Evolutionary conservation across 257 asterid genomes (phyloP), one percentile per base, ranked within the genome.

Genomic region (Gentiana straminea): DNA sequence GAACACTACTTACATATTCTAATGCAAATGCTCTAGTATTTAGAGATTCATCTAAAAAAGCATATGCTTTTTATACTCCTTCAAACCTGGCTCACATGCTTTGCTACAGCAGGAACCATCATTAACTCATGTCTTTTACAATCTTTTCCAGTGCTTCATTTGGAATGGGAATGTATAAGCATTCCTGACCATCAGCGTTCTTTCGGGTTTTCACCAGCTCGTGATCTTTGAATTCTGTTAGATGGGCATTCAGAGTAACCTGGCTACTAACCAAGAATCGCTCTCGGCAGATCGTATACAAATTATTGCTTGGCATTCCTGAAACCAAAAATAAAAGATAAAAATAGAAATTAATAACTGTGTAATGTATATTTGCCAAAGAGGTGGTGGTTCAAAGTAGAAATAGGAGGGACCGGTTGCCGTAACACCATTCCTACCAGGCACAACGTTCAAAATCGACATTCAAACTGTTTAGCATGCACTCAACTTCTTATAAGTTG

Each of bases 221-320:
- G 46, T 88, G 97, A 75, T 92, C 98, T 54, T 92, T 92, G 54
- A 88, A 92, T 67, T 92, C 98, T 54, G 94, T 88, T 66, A 85
- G 62, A 74, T 92, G 98, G 53, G 98, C 82, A 73, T 85, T 92
- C 63, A 88, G 76, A 50, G 95, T 88, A 53, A 85, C 71, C 70
- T 84, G 97, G 76, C 89, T 85, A 62, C 98, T 85, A 78, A 85
- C 97, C 37, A 91, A 67, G 69, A 88, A 91, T 4, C 85, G 82
- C 65, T 85, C 97, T n/a, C 93, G 81, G 66, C 95, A 91, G 10
- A 74, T 67, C 2, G 88, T 63, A 77, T 92, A 88, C 63, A 92
- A 48, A 57, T 60, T 81, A 72, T 83, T 83, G 55, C 71, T 63
- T 3, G 90, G 93, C 93, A 92, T 88, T 70, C 97, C 98, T 87